phyloP scores from a whole-genome alignment of 2,329 filamentous ascomycete genomes.

The Cercospora beticola region DNA sequence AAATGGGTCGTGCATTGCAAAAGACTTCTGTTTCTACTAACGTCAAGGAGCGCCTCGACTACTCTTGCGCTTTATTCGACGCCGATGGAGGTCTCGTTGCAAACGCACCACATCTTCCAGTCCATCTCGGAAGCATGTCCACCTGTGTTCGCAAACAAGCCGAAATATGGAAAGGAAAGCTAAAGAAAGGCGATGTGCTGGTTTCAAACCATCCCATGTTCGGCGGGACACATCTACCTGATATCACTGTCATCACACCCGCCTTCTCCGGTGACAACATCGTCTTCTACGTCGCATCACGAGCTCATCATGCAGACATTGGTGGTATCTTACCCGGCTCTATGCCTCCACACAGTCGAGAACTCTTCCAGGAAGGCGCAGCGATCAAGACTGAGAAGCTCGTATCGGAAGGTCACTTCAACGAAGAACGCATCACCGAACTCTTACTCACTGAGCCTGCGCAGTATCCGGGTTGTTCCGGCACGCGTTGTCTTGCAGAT shows the following conservation, averaged over 20 bases:
- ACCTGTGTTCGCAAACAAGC: constrained; percentile 78
- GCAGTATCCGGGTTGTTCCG: constrained; percentile 71
- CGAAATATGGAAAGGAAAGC: constrained; percentile 74
- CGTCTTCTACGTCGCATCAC: constrained; percentile 77
- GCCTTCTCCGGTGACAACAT: constrained; percentile 75
- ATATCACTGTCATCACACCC: constrained; percentile 78
- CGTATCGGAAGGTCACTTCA: constrained; percentile 73
- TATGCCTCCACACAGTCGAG: constrained; percentile 74
- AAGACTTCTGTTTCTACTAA: constrained; percentile 80
- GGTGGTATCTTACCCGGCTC: constrained; percentile 78
- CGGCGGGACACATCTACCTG: constrained; percentile 78
- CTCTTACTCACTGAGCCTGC: constrained; percentile 69
- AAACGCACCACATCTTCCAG: constrained; percentile 75
- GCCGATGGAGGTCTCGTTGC: constrained; percentile 72
- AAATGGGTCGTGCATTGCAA: constrained; percentile 76
- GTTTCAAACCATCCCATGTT: constrained; percentile 84
- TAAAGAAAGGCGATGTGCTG: constrained; percentile 77
- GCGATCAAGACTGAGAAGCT: constrained; percentile 63
- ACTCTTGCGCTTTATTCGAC: constrained; percentile 79
- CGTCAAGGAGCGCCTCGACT: constrained; percentile 79
- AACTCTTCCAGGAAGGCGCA: constrained; percentile 58
- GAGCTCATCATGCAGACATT: constrained; percentile 81
- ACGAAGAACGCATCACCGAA: constrained; percentile 72
- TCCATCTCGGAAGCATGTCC: constrained; percentile 82
- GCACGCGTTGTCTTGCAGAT: constrained; percentile 75